phyloP scores from a whole-genome alignment of 2,329 filamentous ascomycete species.

The Stemphylium vesicarium region DNA sequence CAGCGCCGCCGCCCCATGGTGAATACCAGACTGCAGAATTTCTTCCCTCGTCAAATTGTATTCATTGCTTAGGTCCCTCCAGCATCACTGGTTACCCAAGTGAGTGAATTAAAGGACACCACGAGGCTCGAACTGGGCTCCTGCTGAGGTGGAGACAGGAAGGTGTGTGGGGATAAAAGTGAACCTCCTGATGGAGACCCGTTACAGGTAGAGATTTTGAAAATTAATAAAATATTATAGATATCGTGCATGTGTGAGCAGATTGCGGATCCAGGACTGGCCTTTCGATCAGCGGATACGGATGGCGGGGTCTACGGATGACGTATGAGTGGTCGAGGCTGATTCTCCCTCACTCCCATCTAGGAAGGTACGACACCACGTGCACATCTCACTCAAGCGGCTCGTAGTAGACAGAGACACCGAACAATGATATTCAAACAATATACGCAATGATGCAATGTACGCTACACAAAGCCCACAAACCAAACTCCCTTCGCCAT shows the following conservation, averaged over 20 bases:
- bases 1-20: slow-evolving; percentile 51
- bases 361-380: too few species aligned
- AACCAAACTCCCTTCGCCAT: slow-evolving; percentile 11
- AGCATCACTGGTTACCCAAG: slow-evolving; percentile 51
- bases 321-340: too few species aligned
- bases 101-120: slow-evolving; percentile 48
- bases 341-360: too few species aligned
- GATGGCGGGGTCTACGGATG: too few species aligned
- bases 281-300: too few species aligned
- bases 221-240: slow-evolving; percentile 11
- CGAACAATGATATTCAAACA: not conserved
- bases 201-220: slow-evolving; percentile 37
- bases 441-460: not conserved
- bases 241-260: rapidly evolving
- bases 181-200: slow-evolving; percentile 46
- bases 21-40: slow-evolving; percentile 52
- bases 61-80: slow-evolving; percentile 53
- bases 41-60: slow-evolving; percentile 51
- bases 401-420: too few species aligned
- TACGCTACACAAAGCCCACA: not conserved
- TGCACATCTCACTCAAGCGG: too few species aligned
- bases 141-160: slow-evolving; percentile 41
- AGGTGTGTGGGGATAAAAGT: slow-evolving; percentile 42
- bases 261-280: too few species aligned
- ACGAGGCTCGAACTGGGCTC: slow-evolving; percentile 53